These are phyloP conservation scores for Ensete ventricosum DNA, from an alignment of 176 grass and related monocot species.

Conservation along the genomic window DNA sequence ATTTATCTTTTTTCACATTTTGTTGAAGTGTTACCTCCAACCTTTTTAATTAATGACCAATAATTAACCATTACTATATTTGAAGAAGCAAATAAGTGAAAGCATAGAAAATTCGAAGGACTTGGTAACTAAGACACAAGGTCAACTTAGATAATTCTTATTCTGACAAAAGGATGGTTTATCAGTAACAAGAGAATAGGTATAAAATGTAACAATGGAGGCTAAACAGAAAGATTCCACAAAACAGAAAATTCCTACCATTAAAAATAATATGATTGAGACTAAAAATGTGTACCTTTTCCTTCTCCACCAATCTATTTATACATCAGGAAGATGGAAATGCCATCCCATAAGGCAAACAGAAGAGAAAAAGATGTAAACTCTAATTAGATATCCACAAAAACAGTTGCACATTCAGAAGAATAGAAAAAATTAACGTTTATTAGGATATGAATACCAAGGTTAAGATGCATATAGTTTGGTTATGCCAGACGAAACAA, in stretches of 20 bases:
- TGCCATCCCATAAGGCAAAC: conserved; percentile 10
- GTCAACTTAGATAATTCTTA: neutral
- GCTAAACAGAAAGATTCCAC: neutral
- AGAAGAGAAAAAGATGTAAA: conserved; percentile 16
- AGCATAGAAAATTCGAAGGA: neutral
- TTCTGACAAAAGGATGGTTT: neutral
- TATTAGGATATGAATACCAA: neutral
- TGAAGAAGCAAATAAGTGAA: neutral
- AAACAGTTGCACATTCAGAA: neutral
- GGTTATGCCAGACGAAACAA: neutral
- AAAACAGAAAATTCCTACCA: conserved; percentile 10
- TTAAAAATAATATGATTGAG: neutral
- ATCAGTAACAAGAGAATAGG: neutral
- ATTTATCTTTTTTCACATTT: neutral
- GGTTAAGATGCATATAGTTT: neutral
- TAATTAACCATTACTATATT: neutral
- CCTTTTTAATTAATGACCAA: neutral
- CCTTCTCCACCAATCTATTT: conserved; percentile 85
- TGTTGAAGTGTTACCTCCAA: too few species aligned
- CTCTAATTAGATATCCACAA: conserved; percentile 15
- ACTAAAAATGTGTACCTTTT: conserved; percentile 47
- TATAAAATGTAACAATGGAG: neutral
- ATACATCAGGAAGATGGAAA: conserved; percentile 26
- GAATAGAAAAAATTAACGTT: neutral
- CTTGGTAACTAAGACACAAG: neutral